phyloP scores from a whole-genome alignment of 139 green algal species.

The Volvox africanus region DNA sequence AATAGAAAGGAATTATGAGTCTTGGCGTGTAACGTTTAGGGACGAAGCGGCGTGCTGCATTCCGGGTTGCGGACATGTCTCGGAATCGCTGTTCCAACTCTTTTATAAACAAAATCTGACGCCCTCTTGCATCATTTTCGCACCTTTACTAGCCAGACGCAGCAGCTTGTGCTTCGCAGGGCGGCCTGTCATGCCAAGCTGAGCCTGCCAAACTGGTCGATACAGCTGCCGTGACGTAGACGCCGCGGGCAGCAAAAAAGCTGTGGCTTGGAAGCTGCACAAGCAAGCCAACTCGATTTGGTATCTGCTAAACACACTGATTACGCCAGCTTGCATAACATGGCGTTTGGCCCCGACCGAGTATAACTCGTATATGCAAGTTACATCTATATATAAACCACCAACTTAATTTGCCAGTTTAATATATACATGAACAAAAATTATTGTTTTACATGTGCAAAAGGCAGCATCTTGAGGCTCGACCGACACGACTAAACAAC shows the following conservation, averaged over 20 bases:
- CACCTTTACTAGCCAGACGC: background rate
- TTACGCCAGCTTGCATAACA: no score
- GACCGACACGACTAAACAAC: background rate
- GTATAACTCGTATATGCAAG: no score
- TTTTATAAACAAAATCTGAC: background rate
- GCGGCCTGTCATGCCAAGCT: background rate
- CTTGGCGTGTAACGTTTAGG: background rate
- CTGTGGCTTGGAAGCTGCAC: background rate
- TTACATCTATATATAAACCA: no score
- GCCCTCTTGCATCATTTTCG: background rate
- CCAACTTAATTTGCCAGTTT: no score
- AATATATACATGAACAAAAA: no score
- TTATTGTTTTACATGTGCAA: no score
- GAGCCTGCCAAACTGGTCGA: background rate
- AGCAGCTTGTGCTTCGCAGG: background rate
- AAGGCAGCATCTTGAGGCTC: no score
- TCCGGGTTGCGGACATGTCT: background rate
- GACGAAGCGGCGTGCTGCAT: background rate
- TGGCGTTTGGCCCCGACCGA: no score
- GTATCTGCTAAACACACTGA: no score
- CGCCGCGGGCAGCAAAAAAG: background rate
- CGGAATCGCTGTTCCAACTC: background rate
- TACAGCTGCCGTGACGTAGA: background rate
- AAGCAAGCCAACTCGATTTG: background rate
- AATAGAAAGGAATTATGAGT: background rate